Base-by-base conservation (phyloP, 2,329 filamentous ascomycete genomes). In the Sclerotiophoma versabilis region DNA sequence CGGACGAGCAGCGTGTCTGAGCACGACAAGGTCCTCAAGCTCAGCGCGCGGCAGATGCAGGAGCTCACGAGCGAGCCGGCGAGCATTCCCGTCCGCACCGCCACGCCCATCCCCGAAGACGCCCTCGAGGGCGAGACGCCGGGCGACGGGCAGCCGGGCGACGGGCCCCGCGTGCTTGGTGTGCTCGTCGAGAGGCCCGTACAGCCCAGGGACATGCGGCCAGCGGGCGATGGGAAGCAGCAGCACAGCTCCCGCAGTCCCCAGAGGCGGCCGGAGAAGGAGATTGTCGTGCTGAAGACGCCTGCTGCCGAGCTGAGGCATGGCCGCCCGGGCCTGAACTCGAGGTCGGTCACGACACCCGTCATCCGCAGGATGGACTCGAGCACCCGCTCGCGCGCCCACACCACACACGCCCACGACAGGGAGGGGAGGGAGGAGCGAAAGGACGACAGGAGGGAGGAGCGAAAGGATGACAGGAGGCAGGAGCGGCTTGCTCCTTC, bases 51-150 rank as follows among this genome's bases (percentile, higher is more conserved):
- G 33, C 79, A 84, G 66, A 81, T 86, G 2, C 77, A 83, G 34
- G 81, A 83, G 37, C 76, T 86, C 34, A 83, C 81, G 5, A 75
- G 78, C 14, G 82, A 83, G 11, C 81, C 82, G 8, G 76, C 81
- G 14, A 84, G 81, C 34, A 75, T 85, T n/a, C 81, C 83, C 3
- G 66, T 82, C 30, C 78, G 80, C 23, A 68, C 77, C 12, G 75
- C 76, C 8, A 66, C 73, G 5, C 72, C 70, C 5, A 74, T 78
- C 17, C 59, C 63, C 5, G 75, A 76, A 51, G 73, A 76, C 36
- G 66, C 62, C 4, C 47, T 62, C 12, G 71, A 71, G 27, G 58
- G 54, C 17, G 63, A 57, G 32, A 57, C 62, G 20, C 53, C 59
- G n/a, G 60, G 57, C 3, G 57, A 63, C 23, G 57, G 56, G 8